These are phyloP conservation scores for Colletotrichum sp. DNA, from an alignment of 2,329 filamentous ascomycete species.

Conservation along the genomic window DNA sequence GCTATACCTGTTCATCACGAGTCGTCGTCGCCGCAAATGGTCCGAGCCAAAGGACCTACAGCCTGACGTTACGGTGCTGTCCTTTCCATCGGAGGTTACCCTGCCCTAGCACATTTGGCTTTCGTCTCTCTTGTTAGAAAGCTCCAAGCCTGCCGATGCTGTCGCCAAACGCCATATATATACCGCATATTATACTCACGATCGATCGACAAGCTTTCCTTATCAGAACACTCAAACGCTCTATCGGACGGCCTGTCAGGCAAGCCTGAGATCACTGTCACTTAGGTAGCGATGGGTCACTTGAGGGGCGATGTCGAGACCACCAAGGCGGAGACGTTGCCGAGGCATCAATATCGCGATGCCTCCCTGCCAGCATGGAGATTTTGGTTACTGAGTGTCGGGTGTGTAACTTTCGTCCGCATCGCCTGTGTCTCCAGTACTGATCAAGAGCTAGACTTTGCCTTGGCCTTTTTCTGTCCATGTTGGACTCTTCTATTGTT, in stretches of 20 bases:
- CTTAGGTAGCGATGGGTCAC: neutral
- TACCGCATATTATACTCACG: neutral
- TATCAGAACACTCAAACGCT: neutral
- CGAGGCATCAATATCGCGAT: neutral
- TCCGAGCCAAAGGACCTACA: neutral
- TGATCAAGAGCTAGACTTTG: conserved; percentile 41
- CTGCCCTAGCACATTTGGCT: neutral
- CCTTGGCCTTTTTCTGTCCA: conserved; percentile 60
- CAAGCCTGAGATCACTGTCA: neutral
- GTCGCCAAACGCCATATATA: neutral
- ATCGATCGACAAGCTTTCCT: neutral
- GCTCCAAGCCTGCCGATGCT: neutral
- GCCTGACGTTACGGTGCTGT: neutral
- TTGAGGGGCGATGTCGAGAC: neutral
- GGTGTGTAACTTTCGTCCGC: conserved; percentile 26
- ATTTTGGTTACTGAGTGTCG: conserved; percentile 38
- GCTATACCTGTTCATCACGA: neutral
- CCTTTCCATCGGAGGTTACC: neutral
- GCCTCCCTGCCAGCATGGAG: conserved; percentile 30
- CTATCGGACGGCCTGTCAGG: neutral
- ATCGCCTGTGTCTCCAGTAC: neutral
- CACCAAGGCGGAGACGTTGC: neutral
- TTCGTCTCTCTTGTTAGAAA: neutral
- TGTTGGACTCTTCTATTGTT: conserved; percentile 65
- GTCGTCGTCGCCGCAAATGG: neutral